A percentile compares a stretch with the other conserved stretches of the same genome.
These are phyloP conservation scores for Dictyostelium brefeldianum DNA, from an alignment of 78 protist genomes.

Conservation along the genomic window DNA sequence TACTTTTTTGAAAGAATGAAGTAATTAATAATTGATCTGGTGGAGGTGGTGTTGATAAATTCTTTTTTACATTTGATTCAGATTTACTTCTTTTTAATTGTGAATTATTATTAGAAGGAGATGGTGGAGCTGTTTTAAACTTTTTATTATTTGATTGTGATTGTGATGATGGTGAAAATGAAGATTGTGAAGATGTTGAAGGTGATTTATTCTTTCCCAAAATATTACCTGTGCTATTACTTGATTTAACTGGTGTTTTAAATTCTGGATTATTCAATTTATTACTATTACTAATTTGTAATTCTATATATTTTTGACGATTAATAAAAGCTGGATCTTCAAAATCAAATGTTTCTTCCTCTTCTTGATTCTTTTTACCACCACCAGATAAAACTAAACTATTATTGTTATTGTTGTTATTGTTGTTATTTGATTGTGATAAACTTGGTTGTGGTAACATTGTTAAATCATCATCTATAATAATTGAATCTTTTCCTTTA, in stretches of 20 bases:
- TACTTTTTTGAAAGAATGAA: slow-evolving; percentile 48
- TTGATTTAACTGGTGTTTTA: neutral
- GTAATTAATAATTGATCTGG: slow-evolving; percentile 54
- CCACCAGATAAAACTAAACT: neutral
- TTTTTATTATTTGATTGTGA: slow-evolving; percentile 27
- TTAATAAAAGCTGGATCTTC: slow-evolving; percentile 53
- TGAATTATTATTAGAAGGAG: neutral
- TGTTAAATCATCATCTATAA: neutral
- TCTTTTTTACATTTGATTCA: neutral
- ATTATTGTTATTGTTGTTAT: neutral
- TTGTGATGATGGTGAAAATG: neutral
- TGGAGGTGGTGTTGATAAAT: neutral
- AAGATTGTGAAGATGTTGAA: too few species aligned
- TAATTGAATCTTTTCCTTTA: too few species aligned
- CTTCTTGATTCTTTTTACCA: too few species aligned
- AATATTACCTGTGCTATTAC: neutral
- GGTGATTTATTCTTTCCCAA: neutral
- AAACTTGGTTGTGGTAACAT: neutral
- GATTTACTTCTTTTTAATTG: slow-evolving; percentile 18
- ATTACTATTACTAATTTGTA: slow-evolving; percentile 10
- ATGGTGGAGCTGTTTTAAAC: neutral
- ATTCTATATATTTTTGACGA: slow-evolving; percentile 74
- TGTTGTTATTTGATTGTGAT: neutral
- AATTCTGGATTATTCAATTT: neutral
- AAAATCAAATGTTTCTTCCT: slow-evolving; percentile 8